Evolutionary conservation across 1,139 yeast species (phyloP), one percentile per base, ranked within the genome.

Genomic region (Yamadazyma jaroonii): DNA sequence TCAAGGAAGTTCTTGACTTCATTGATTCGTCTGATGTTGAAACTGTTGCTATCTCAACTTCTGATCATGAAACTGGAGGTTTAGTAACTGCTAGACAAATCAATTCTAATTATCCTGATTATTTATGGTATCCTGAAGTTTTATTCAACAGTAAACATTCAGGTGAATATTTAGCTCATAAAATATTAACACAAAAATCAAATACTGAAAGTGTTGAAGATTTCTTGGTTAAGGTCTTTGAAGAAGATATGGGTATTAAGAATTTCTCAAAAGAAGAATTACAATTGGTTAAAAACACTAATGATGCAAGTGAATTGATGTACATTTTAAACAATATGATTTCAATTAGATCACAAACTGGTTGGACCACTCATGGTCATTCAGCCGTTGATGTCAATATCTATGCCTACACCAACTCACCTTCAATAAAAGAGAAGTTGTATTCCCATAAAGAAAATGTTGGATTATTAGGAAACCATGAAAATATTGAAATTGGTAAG

Each of bases 1-100:
- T 84, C 59, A 58, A 73, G 46, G 81, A 84, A 6, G 95, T 82
- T 3, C 56, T 76, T 36, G 77, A 84, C 31, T 86, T 77, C 56
- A 85, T 84, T 28, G 76, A 81, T 44, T 52, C 68, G 6, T 56
- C 82, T 4, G 84, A 81, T 34, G 77, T 74, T 12, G 95, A 86
- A 45, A 87, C 95, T 0, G 70, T 84, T 34, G 74, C 86, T 27
- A 64, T 88, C 32, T 77, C 89, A 20, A 86, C 95, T 3, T 82
- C 92, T 20, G 96, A 88, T 57, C 96, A 88, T 61, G 96, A 88
- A 57, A 88, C 96, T 29, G 96, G 96, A 45, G 96, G 96, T 2
- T 67, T 88, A 48, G 68, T 65, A 21, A 73, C 84, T 34, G 87
- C 94, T 1, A 77, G 87, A 62, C 96, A 88, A 64, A 62, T 84